phyloP scores from a whole-genome alignment of 1,284 basidiomycete species.

The Pseudozyma hubeiensis region DNA sequence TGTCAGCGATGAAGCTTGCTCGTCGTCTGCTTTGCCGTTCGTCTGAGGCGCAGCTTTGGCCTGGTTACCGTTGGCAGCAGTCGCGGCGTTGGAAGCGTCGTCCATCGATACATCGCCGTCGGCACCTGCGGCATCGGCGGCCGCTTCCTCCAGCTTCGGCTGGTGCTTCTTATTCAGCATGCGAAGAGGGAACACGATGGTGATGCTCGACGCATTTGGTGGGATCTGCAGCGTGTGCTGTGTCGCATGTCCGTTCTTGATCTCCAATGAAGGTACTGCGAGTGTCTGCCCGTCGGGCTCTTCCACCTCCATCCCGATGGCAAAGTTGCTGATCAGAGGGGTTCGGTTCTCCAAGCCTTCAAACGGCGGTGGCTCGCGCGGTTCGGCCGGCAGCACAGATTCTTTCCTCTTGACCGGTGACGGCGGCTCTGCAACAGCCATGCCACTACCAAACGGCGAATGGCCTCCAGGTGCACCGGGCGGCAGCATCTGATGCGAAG shows the following conservation, averaged over 20 bases:
- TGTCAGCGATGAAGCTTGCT: slow-evolving; percentile 1
- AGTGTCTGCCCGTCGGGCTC: slow-evolving; percentile 21
- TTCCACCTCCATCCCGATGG: slow-evolving; percentile 42
- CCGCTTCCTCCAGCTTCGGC: not conserved
- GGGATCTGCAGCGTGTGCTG: slow-evolving; percentile 49
- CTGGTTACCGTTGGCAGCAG: slow-evolving; percentile 7
- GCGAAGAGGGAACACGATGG: slow-evolving; percentile 34
- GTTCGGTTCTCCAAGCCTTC: slow-evolving; percentile 34
- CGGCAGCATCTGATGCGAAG: slow-evolving; percentile 22
- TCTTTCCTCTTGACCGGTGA: slow-evolving; percentile 40
- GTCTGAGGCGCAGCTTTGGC: not conserved
- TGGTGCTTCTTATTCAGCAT: slow-evolving; percentile 17
- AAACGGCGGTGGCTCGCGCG: slow-evolving; percentile 8
- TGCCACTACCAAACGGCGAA: slow-evolving; percentile 21
- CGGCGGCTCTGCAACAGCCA: slow-evolving; percentile 2
- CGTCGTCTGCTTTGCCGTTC: not conserved
- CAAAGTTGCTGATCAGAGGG: slow-evolving; percentile 34
- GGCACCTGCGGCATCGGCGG: slow-evolving; percentile 6
- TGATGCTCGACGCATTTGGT: slow-evolving; percentile 31
- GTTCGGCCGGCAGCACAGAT: slow-evolving; percentile 20
- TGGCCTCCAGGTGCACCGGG: slow-evolving; percentile 10
- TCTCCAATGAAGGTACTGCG: slow-evolving; percentile 15
- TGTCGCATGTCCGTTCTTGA: slow-evolving; percentile 32
- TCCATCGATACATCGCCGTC: slow-evolving; percentile 21
- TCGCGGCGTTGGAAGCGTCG: not conserved